Evolutionary conservation across 176 grass and related monocot genomes (phyloP).

Genomic region (barley (Hordeum vulgare)): MorexV3_pseudomolecules_assembly NC_058523.1:486702679-486703178

Average conservation of each 20-base stretch:
- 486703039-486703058: constrained; percentile 15
- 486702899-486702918: constrained; percentile 92
- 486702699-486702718: constrained; percentile 69
- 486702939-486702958: not conserved
- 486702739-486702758: constrained; percentile 72
- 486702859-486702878: constrained; percentile 98
- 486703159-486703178: constrained; percentile 35
- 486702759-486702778: constrained; percentile 78
- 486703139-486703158: constrained; percentile 25
- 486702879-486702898: constrained; percentile 89
- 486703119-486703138: constrained; percentile 6
- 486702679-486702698: constrained; percentile 88
- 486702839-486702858: constrained; percentile 79
- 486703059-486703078: constrained; percentile 1
- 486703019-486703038: not conserved
- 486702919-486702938: constrained; percentile 78
- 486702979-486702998: not conserved
- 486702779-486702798: constrained; percentile 57
- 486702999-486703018: constrained; percentile 6
- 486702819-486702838: constrained; percentile 89
- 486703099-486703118: constrained; percentile 16
- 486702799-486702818: constrained; percentile 85
- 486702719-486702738: constrained; percentile 83
- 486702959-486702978: not conserved
- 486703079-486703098: constrained; percentile 10